Conservation (phyloP, 345 rosid species). For the Alliaria petiolata region DNA sequence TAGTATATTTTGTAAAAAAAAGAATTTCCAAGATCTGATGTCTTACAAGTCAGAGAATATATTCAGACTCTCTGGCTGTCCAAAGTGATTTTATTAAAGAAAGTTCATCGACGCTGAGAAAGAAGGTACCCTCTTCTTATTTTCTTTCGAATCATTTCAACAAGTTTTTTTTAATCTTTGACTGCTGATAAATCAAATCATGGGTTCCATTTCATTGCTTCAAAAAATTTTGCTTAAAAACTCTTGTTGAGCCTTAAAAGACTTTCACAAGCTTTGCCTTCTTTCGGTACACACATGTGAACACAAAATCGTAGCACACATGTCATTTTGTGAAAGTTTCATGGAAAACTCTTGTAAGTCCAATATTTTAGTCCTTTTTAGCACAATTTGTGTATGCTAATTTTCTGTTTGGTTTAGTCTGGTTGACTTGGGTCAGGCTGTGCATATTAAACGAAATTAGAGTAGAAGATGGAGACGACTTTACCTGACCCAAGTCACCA, state of each 20-base stretch:
- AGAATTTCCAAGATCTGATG: no score
- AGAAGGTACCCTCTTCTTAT: background rate
- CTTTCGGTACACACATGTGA: background rate
- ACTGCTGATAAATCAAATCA: no score
- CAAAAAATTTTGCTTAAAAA: no score
- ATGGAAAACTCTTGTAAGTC: background rate
- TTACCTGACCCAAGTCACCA: conserved; percentile 2
- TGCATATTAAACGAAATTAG: background rate
- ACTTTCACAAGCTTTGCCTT: background rate
- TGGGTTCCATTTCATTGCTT: no score
- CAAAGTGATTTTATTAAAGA: no score
- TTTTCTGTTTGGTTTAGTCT: background rate
- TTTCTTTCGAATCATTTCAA: no score
- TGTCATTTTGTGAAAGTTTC: background rate
- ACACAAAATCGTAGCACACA: background rate
- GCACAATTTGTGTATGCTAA: no score
- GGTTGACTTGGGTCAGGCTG: background rate
- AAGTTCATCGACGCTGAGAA: background rate
- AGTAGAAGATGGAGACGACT: conserved; percentile 6
- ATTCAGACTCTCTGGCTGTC: background rate
- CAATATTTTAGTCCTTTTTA: background rate
- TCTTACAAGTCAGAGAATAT: no score
- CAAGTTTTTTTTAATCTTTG: no score
- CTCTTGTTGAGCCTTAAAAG: background rate
- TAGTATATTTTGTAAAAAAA: no score